These are phyloP conservation scores for Saccharomycopsis selenospora DNA, from an alignment of 805 yeast genomes.

Conservation along the genomic window DNA sequence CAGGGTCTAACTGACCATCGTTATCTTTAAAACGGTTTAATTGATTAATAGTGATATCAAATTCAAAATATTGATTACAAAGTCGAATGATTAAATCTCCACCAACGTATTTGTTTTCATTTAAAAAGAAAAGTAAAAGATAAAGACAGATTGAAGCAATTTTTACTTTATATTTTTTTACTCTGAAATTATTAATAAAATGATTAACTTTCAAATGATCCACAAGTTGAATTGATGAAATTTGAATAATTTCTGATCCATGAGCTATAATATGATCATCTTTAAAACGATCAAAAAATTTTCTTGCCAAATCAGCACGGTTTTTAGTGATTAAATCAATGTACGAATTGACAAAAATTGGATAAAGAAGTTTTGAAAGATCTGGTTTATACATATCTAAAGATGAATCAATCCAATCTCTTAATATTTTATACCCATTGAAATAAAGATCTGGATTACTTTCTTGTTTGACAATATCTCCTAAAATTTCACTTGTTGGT, in stretches of 20 bases:
- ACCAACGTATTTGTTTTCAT: slow-evolving; percentile 87
- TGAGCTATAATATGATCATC: slow-evolving; percentile 70
- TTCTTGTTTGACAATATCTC: slow-evolving; percentile 30
- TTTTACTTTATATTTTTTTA: slow-evolving; percentile 64
- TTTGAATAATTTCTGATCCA: slow-evolving; percentile 62
- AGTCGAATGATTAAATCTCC: slow-evolving; percentile 82
- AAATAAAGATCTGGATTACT: slow-evolving; percentile 63
- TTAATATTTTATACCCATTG: slow-evolving; percentile 73
- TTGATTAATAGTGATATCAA: slow-evolving; percentile 30
- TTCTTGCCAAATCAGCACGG: slow-evolving; percentile 53
- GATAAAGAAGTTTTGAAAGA: slow-evolving; percentile 74
- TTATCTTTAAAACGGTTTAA: slow-evolving; percentile 29
- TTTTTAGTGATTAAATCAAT: slow-evolving; percentile 69
- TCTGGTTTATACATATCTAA: slow-evolving; percentile 89
- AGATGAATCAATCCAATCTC: slow-evolving; percentile 86
- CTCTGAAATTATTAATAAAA: slow-evolving; percentile 66
- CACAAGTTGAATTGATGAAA: slow-evolving; percentile 67
- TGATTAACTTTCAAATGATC: slow-evolving; percentile 81
- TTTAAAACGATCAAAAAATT: slow-evolving; percentile 67
- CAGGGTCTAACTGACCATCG: slow-evolving; percentile 46
- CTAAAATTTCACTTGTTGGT: slow-evolving; percentile 9
- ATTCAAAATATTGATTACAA: slow-evolving; percentile 72
- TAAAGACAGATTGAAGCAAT: slow-evolving; percentile 83
- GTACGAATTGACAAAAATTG: slow-evolving; percentile 86
- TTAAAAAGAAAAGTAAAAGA: slow-evolving; percentile 74